Base-by-base conservation (phyloP, 1,284 basidiomycete genomes). In the Vanrija sp. region DNA sequence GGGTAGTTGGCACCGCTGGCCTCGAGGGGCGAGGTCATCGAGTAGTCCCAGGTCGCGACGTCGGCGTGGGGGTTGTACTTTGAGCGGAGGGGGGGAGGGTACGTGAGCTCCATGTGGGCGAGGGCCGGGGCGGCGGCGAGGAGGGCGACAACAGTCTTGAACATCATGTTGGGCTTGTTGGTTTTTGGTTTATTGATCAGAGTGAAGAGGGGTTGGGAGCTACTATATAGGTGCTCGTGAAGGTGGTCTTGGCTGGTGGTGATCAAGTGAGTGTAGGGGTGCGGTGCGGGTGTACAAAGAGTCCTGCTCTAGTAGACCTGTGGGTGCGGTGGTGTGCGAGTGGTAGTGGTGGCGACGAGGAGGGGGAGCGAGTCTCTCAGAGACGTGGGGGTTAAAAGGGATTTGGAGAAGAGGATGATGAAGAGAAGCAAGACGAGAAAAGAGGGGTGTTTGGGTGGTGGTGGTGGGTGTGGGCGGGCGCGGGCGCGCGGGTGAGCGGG, bases 41-140 rank as follows among this genome's bases (percentile, higher is more conserved):
- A 62, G 59, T 77, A 78, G 58, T 78, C 67, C 31, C 57, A 74
- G 47, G 63, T 53, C 4, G 54, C 53, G 44, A 67, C 60, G n/a
- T 58, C 49, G 8, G 64, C 68, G 31, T 62, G 58, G 3, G 70
- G 66, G 60, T 74, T 73, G 49, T 54, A 56, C 41, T 61, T 60
- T 8, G 66, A 69, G 41, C 64, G 63, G 36, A 73, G 60, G 18
- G 71, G 66, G 39, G 60, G 63, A 6, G 74, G 74, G 55, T 61
- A 68, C n/a, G 56, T 50, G 53, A 76, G 61, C 56, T 74, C 62
- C 47, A 67, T 64, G 58, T 76, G 74, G 6, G 69, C 74, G 42
- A 61, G 45, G 35, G 65, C 61, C 14, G 65, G 63, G 24, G 62
- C 51, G 23, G 52, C 42, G 45, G 54, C 38, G 43, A 61, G 38